Percentiles rank a stretch among this genome's conserved stretches.
Evolutionary conservation across 176 grass and related monocot genomes (phyloP).

Genomic region (Elymus sibiricus): DNA sequence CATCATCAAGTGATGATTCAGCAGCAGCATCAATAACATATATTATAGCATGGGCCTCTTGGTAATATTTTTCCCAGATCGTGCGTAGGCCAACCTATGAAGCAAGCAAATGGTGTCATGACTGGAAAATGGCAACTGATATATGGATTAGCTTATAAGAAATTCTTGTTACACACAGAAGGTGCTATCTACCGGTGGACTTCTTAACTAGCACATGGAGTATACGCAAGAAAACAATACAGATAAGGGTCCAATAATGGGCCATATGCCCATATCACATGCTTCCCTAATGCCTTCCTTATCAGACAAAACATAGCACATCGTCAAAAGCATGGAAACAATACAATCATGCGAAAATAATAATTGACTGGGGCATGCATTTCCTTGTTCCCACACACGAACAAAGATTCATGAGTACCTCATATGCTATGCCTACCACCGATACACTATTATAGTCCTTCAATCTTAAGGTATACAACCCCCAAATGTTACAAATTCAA

Average conservation of each 20-base stretch:
- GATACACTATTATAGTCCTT: neutral
- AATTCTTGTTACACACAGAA: slow-evolving; percentile 1
- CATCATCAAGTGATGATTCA: slow-evolving; percentile 76
- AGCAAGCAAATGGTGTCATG: slow-evolving; percentile 14
- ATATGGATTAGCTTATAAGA: slow-evolving; percentile 1
- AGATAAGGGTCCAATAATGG: neutral
- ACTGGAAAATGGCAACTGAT: neutral
- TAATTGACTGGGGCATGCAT: neutral
- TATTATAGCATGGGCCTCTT: slow-evolving; percentile 90
- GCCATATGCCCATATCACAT: neutral
- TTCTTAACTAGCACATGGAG: neutral
- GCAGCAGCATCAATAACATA: slow-evolving; percentile 82
- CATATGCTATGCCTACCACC: neutral
- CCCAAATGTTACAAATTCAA: neutral
- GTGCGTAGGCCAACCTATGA: slow-evolving; percentile 75
- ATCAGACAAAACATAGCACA: neutral
- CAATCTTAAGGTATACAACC: neutral
- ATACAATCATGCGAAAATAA: neutral
- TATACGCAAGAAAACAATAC: neutral
- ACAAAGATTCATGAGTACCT: neutral
- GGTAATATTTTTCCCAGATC: slow-evolving; percentile 99
- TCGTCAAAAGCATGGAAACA: neutral
- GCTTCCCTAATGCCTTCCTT: neutral
- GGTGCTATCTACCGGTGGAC: neutral
- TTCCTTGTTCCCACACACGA: neutral